These are phyloP conservation scores for Beauveria sp. DNA, from an alignment of 2,329 filamentous ascomycete species.

Conservation along the genomic window DNA sequence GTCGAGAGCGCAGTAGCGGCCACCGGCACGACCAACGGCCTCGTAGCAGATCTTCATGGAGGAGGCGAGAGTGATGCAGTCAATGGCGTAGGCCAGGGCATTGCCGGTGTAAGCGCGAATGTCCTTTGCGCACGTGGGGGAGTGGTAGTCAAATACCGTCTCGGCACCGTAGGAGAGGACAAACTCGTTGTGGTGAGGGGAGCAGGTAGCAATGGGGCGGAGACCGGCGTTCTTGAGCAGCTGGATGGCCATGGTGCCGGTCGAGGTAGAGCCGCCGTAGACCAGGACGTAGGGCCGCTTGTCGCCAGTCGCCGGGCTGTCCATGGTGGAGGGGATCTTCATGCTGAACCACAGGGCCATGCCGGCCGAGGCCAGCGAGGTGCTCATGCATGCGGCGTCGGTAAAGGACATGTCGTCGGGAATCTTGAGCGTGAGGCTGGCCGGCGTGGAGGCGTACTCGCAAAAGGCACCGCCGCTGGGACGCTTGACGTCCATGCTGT, in stretches of 20 bases:
- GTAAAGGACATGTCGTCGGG: conserved; percentile 19
- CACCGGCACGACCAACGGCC: conserved; percentile 29
- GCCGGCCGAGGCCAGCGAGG: conserved; percentile 20
- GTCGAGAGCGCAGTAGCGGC: conserved; percentile 29
- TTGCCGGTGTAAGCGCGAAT: conserved; percentile 30
- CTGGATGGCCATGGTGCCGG: conserved; percentile 37
- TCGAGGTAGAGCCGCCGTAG: conserved; percentile 35
- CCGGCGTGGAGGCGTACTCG: conserved; percentile 19
- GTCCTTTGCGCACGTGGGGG: conserved; percentile 23
- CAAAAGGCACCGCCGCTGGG: conserved; percentile 22
- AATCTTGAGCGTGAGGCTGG: conserved; percentile 17
- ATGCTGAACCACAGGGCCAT: conserved; percentile 24
- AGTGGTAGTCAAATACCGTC: conserved; percentile 36
- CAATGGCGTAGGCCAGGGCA: conserved; percentile 30
- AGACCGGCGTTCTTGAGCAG: conserved; percentile 30
- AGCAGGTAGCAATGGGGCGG: conserved; percentile 36
- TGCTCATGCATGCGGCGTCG: conserved; percentile 19
- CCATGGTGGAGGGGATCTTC: conserved; percentile 18
- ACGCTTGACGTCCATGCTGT: conserved; percentile 16
- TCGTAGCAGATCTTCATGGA: conserved; percentile 30
- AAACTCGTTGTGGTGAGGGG: conserved; percentile 32
- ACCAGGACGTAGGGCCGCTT: conserved; percentile 28
- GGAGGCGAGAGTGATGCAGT: conserved; percentile 31
- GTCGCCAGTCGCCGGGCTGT: conserved; percentile 13
- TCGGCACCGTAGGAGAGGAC: conserved; percentile 35